Evolutionary conservation across 345 rosid genomes (phyloP).

Genomic region (Cardamine occulta): DNA sequence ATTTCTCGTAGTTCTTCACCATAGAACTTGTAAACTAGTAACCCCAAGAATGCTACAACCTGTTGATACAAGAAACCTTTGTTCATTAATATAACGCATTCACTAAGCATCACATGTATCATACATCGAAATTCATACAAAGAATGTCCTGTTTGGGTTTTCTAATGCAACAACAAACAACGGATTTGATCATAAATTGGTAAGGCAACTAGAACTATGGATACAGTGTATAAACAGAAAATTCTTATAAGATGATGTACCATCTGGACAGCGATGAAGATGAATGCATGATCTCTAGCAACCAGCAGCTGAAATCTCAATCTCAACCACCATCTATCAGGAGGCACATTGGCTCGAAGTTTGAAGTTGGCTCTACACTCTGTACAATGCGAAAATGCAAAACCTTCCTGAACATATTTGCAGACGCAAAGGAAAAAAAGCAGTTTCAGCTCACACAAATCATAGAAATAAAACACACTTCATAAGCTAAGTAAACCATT

Average conservation of each 20-base stretch:
- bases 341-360: conserved; percentile 92
- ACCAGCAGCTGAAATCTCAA: conserved; percentile 97
- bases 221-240: not conserved
- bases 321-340: conserved; percentile 99
- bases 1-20: conserved; percentile 96
- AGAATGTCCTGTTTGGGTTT: not conserved
- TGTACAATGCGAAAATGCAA: conserved; percentile 99
- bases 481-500: not conserved
- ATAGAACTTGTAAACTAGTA: conserved; percentile 91
- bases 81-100: conserved; percentile 17
- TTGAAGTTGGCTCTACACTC: conserved; percentile 94
- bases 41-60: conserved; percentile 93
- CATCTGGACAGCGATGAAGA: conserved; percentile 94
- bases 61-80: conserved; percentile 43
- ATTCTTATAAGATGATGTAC: conserved; percentile 45
- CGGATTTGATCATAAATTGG: not conserved
- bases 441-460: conserved; percentile 16
- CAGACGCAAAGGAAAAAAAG: not conserved
- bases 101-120: conserved; percentile 8
- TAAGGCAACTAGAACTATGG: not conserved
- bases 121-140: not conserved
- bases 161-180: conserved; percentile 3
- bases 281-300: conserved; percentile 92
- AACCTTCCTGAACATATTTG: conserved; percentile 79
- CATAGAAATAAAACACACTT: not conserved